phyloP scores from a whole-genome alignment of 2,329 filamentous ascomycete species.

The Bipolaris gigantea region DNA sequence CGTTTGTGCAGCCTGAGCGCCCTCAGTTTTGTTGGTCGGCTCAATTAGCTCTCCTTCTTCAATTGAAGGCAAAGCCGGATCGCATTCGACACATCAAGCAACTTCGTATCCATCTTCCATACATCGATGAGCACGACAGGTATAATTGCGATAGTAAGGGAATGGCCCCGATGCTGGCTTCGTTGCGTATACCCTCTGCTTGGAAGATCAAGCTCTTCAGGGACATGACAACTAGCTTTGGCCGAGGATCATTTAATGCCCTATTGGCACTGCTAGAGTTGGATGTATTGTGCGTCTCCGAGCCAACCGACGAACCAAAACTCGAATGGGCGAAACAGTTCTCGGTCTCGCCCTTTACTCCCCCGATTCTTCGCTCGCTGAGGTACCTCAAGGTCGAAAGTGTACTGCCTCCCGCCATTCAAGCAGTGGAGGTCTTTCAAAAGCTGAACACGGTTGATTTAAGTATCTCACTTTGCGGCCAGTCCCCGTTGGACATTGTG shows the following conservation, averaged over 20 bases:
- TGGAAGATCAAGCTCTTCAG: background rate
- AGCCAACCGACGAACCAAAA: background rate
- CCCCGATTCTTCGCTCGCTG: background rate
- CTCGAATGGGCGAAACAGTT: background rate
- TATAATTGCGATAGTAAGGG: background rate
- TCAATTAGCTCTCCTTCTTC: slow-evolving; percentile 4
- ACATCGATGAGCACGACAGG: no score
- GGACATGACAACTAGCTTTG: background rate
- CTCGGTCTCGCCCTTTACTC: background rate
- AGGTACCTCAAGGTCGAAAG: slow-evolving; percentile 2
- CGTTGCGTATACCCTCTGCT: background rate
- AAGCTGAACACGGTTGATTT: slow-evolving; percentile 4
- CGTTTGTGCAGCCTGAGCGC: background rate
- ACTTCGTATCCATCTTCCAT: slow-evolving; percentile 8
- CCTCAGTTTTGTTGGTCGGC: background rate
- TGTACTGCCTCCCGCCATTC: background rate
- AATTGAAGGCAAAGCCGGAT: slow-evolving; percentile 4
- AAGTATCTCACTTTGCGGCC: background rate
- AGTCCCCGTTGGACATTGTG: background rate
- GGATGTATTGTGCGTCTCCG: slow-evolving; percentile 13
- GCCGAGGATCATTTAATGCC: background rate
- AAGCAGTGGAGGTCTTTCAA: background rate
- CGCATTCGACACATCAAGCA: slow-evolving; percentile 10
- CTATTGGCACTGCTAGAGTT: slow-evolving; percentile 11
- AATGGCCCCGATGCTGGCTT: background rate